Evolutionary conservation across 1,284 basidiomycete species (phyloP), one percentile per base, ranked within the genome.

Genomic region (Boletus subluridellus): DNA sequence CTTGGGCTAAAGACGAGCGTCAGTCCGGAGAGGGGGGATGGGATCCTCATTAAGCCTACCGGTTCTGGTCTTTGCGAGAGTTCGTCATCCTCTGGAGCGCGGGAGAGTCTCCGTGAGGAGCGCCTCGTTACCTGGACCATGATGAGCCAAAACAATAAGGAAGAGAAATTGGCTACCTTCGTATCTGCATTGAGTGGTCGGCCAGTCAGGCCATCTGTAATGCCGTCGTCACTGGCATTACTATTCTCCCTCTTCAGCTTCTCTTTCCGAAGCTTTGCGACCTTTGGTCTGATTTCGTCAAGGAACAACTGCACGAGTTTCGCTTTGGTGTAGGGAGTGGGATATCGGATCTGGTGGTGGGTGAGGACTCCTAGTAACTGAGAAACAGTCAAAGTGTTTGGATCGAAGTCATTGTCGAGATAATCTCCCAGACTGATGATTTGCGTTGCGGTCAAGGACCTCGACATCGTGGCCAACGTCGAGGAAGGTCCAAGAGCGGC

Each of bases 251-350:
- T 81, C 74, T 85, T 83, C 53, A 86, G 61, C 47, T 85, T 78
- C 62, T 92, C 86, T 63, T 83, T 86, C 70, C 83, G 84, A 54
- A 89, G 74, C 65, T 85, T 86, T 21, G 74, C 70, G 6, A 82
- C 78, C 56, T 83, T 82, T 9, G 85, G 77, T 65, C 82, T 85
- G 65, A 98, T 82, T 72, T 92, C 80, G 38, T 86, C 80, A 59
- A 93, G 85, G 75, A 95, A 98, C 5, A 88, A 76, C 42, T 85
- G 79, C 11, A 98, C 82, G 28, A 98, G 84, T 66, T 92, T 94
- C 7, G 87, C 79, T 75, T 98, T 98, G 62, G 91, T 92, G 66
- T 91, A 89, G 1, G 86, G 85, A 4, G 87, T 83, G 7, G 90
- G 85, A 74, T 89, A 92, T 35, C 79, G 77, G 66, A 96, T 78